Conservation (phyloP, 1,284 basidiomycete genomes). For the Microbotryomycetes sp. region DNA sequence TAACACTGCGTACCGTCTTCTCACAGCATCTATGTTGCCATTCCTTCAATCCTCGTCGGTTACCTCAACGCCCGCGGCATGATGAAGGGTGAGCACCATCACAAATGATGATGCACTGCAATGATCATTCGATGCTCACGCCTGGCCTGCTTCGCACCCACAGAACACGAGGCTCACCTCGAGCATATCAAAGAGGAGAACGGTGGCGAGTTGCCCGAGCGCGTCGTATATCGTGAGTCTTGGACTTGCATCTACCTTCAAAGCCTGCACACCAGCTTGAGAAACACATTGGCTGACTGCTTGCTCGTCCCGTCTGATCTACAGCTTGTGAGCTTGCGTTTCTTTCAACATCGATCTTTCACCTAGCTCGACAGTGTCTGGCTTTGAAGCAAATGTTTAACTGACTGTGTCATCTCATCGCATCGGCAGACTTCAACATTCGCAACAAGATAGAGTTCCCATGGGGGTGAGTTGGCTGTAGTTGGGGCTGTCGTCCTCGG, state of each 20-base stretch:
- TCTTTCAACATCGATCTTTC: not conserved
- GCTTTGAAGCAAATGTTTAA: not conserved
- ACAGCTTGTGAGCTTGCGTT: not conserved
- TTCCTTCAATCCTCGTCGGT: conserved; percentile 49
- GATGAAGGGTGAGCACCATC: conserved; percentile 13
- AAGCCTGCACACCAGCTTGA: not conserved
- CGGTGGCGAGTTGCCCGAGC: conserved; percentile 62
- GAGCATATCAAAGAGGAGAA: conserved; percentile 68
- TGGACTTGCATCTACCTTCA: not conserved
- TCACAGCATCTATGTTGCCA: conserved; percentile 62
- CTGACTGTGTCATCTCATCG: rapidly evolving
- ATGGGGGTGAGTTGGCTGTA: not conserved
- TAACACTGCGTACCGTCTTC: not conserved
- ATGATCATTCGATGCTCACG: conserved; percentile 65
- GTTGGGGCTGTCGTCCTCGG: not conserved
- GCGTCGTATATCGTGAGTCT: conserved; percentile 55
- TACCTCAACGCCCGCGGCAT: conserved; percentile 24
- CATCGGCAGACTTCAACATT: conserved; percentile 60
- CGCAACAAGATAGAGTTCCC: conserved; percentile 49
- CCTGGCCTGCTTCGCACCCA: conserved; percentile 48
- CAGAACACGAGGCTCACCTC: conserved; percentile 63
- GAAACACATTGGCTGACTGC: not conserved
- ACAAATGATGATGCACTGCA: conserved; percentile 52
- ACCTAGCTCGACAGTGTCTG: not conserved
- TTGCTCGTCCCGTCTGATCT: not conserved